Percentiles rank a stretch among this genome's conserved stretches.
Conservation (phyloP, 768 basidiomycete genomes). For the Gymnopilus junonius region DNA sequence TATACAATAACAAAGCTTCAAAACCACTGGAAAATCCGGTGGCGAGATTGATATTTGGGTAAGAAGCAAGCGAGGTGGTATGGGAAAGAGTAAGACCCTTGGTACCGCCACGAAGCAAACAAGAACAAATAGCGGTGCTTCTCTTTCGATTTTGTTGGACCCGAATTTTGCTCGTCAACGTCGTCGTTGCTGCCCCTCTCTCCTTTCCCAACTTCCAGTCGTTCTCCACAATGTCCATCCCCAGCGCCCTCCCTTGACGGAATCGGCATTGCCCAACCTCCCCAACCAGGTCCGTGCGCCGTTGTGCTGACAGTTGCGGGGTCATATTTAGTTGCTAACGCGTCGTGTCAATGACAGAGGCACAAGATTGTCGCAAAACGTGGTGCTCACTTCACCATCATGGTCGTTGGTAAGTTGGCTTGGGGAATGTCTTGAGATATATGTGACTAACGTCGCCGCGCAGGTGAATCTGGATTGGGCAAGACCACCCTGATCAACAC, state of each 20-base stretch:
- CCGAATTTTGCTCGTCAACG: slow-evolving; percentile 24
- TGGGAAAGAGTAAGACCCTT: too few species aligned
- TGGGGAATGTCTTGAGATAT: neutral
- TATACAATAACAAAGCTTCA: too few species aligned
- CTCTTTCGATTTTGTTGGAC: slow-evolving; percentile 41
- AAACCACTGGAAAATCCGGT: too few species aligned
- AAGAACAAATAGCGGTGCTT: slow-evolving; percentile 27
- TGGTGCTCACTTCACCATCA: slow-evolving; percentile 97
- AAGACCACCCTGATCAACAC: slow-evolving; percentile 99
- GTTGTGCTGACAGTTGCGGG: neutral
- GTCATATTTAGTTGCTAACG: slow-evolving; percentile 27
- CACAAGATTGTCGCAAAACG: slow-evolving; percentile 99
- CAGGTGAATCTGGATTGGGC: slow-evolving; percentile 96
- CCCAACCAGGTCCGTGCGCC: slow-evolving; percentile 85
- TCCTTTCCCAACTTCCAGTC: slow-evolving; percentile 13
- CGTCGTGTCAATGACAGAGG: slow-evolving; percentile 59
- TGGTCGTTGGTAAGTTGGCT: slow-evolving; percentile 87
- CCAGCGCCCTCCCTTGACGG: slow-evolving; percentile 63
- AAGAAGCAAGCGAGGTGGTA: too few species aligned
- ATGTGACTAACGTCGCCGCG: neutral
- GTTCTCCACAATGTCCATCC: slow-evolving; percentile 44
- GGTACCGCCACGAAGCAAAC: slow-evolving; percentile 26
- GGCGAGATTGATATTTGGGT: too few species aligned
- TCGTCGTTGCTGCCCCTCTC: slow-evolving; percentile 26
- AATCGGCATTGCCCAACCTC: slow-evolving; percentile 94